Conservation (phyloP, 768 basidiomycete species). For the Lactifluus pinguis region DNA sequence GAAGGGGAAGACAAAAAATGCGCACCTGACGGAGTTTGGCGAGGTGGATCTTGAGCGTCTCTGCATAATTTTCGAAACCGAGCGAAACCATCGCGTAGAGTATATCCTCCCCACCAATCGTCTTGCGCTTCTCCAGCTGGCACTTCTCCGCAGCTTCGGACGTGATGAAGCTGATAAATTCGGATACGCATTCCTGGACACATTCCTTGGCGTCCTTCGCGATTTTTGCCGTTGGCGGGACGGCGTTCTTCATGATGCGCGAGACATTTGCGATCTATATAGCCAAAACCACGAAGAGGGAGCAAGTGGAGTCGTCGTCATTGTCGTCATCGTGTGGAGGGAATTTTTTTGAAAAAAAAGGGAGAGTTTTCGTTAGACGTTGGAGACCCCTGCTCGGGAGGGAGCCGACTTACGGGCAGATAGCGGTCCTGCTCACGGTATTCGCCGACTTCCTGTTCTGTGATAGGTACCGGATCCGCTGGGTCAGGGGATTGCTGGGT, state of each 20-base stretch:
- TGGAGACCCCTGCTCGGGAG: neutral
- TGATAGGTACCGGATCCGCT: slow-evolving; percentile 61
- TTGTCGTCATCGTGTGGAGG: neutral
- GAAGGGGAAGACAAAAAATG: neutral
- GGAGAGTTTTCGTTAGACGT: neutral
- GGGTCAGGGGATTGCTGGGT: slow-evolving; percentile 25
- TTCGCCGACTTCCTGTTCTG: slow-evolving; percentile 88
- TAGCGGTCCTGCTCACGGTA: slow-evolving; percentile 94
- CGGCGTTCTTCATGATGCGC: slow-evolving; percentile 90
- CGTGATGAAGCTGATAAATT: slow-evolving; percentile 98
- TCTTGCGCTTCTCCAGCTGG: slow-evolving; percentile 91
- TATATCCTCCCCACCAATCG: slow-evolving; percentile 96
- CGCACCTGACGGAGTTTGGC: slow-evolving; percentile 78
- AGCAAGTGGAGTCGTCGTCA: neutral
- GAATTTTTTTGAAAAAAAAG: no score
- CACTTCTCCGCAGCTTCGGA: slow-evolving; percentile 95
- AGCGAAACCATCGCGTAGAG: slow-evolving; percentile 87
- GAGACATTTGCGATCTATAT: slow-evolving; percentile 95
- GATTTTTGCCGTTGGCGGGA: slow-evolving; percentile 88
- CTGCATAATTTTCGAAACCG: slow-evolving; percentile 92
- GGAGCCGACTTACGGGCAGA: slow-evolving; percentile 58
- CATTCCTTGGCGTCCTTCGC: slow-evolving; percentile 98
- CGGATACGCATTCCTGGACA: slow-evolving; percentile 96
- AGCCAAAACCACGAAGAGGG: neutral
- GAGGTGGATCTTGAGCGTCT: slow-evolving; percentile 86